Base-by-base conservation (phyloP, 2,329 filamentous ascomycete species). In the Celoporthe dispersa region DNA sequence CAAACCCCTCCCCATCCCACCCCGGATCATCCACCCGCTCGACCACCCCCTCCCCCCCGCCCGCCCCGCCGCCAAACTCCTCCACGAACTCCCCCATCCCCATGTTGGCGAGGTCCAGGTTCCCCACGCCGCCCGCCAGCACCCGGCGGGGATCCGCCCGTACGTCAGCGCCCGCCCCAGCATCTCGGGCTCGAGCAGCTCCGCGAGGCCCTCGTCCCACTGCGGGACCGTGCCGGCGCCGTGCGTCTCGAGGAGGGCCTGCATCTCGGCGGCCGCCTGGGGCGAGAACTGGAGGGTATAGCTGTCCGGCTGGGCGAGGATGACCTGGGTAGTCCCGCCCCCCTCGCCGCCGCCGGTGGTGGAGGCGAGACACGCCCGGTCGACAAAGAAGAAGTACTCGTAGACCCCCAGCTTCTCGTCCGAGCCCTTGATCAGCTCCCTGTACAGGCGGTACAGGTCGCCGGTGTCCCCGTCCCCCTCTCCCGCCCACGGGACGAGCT, bases 21-120 rank as follows among this genome's bases (percentile, higher is more conserved):
- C 11, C 57, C 57, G 57, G 57, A 33, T 60, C 22, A 19, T 60
- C 57, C 22, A 60, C 57, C 57, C 57, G 57, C 57, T 60, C 57
- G 22, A 60, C 19, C 33, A 35, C 57, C 31, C 57, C 57, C 8
- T 14, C 9, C 3, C 8, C 57, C 3, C 22, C 3, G n/a, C n/a
- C 33, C 33, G 19, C 3, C 19, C 19, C 57, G 12, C 22, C 57
- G 9, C 57, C 57, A n/a, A n/a, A n/a, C 7, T 0, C 1, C 57
- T 60, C 57, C 11, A 60, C 31, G 33, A 60, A 11, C 57, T 60
- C 57, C 19, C 2, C 16, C 57, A 60, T 37, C 16, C 22, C 57
- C 57, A 60, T n/a, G 22, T 60, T 60, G 19, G 19, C 57, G 2
- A 60, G 7, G 19, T 60, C 57, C 57, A 60, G 33, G 4, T 60